These are phyloP conservation scores for Penicillium lividum DNA, from an alignment of 495 filamentous ascomycete genomes.

Conservation along the genomic window DNA sequence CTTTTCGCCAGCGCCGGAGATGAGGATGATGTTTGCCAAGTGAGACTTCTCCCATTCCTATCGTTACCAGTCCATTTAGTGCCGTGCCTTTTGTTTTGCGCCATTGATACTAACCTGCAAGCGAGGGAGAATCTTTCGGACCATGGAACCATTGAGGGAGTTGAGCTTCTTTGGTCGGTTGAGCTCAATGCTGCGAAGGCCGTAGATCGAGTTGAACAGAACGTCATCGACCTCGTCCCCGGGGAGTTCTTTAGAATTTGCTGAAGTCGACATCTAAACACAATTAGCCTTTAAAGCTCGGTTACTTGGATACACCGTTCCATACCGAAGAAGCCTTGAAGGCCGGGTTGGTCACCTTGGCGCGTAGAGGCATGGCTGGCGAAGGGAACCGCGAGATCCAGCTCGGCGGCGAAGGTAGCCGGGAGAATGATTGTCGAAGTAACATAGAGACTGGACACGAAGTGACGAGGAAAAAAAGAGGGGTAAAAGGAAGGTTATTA, in stretches of 20 bases:
- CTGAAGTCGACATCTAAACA: conserved; percentile 58
- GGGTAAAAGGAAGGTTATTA: conserved; percentile 20
- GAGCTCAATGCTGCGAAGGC: conserved; percentile 87
- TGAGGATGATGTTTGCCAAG: conserved; percentile 86
- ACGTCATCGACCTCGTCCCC: conserved; percentile 87
- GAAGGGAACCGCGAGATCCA: conserved; percentile 52
- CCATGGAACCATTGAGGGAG: conserved; percentile 91
- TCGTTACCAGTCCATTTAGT: conserved; percentile 21
- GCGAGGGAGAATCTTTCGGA: conserved; percentile 82
- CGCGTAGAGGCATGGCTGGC: conserved; percentile 79
- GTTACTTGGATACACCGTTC: conserved; percentile 4
- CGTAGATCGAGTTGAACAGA: conserved; percentile 82
- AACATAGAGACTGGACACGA: conserved; percentile 50
- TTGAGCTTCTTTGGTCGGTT: conserved; percentile 91
- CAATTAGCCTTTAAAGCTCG: conserved; percentile 11
- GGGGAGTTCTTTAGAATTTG: conserved; percentile 52
- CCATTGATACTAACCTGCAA: conserved; percentile 53
- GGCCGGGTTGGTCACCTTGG: conserved; percentile 72
- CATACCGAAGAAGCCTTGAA: conserved; percentile 49
- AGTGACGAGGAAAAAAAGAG: conserved; percentile 14
- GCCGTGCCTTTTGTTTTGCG: neutral
- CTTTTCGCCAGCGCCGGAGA: conserved; percentile 81
- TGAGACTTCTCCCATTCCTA: conserved; percentile 92
- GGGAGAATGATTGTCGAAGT: conserved; percentile 47
- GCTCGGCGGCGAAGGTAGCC: conserved; percentile 52